Conservation (phyloP, 176 grass and related monocot species). For the Urochloa ruziziensis region DNA sequence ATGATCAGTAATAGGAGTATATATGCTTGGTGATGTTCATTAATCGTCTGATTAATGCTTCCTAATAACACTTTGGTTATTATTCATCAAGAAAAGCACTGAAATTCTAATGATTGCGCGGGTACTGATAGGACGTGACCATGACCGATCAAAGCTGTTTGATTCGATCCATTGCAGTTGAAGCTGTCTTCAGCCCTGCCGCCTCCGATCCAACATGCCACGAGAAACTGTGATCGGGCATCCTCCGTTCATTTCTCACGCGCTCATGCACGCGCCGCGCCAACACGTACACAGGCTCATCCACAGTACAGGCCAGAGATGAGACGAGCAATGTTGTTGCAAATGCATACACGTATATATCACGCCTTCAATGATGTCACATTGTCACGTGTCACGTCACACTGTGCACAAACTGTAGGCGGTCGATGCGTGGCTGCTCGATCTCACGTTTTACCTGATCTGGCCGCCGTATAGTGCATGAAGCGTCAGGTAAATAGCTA, state of each 20-base stretch:
- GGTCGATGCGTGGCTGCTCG: not conserved
- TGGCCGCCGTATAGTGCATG: not conserved
- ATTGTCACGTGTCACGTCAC: not conserved
- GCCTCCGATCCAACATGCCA: not conserved
- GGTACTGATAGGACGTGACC: not conserved
- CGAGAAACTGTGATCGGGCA: not conserved
- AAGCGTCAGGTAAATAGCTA: constrained; percentile 24
- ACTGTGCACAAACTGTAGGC: not conserved
- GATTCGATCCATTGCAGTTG: not conserved
- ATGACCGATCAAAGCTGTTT: not conserved
- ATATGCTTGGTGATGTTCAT: no score
- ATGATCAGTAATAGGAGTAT: no score
- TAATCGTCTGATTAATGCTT: not conserved
- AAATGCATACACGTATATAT: not conserved
- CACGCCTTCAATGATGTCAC: not conserved
- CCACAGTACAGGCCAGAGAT: not conserved
- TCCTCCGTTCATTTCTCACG: not conserved
- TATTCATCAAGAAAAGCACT: not conserved
- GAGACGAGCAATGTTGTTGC: not conserved
- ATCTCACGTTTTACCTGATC: constrained; percentile 25
- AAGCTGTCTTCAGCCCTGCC: not conserved
- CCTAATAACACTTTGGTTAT: not conserved
- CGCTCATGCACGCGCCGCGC: not conserved
- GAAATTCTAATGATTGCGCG: not conserved
- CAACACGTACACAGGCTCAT: not conserved